A percentile compares a stretch with the other conserved stretches of the same genome.
Conservation (phyloP, 257 asterid genomes). For the Solanum lycopersicoides region DNA sequence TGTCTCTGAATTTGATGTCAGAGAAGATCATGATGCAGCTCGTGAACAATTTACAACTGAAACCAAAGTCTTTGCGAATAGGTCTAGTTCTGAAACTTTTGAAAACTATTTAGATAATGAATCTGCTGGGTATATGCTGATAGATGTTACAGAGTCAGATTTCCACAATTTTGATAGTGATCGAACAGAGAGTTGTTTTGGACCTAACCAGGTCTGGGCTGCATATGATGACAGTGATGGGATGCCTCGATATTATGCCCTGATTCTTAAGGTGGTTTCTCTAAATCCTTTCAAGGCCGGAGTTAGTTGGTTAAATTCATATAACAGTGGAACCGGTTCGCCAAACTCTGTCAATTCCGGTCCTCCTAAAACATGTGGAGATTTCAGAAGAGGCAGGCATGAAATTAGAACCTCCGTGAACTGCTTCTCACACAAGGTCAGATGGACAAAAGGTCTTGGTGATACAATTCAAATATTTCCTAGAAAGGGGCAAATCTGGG, state of each 20-base stretch:
- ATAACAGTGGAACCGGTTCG: slow-evolving; percentile 18
- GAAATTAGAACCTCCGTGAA: slow-evolving; percentile 26
- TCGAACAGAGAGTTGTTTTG: slow-evolving; percentile 35
- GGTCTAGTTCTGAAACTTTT: not conserved
- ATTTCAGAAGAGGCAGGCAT: slow-evolving; percentile 31
- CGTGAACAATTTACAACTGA: slow-evolving; percentile 14
- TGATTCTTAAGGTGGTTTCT: slow-evolving; percentile 50
- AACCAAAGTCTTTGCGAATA: slow-evolving; percentile 3
- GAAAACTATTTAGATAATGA: not conserved
- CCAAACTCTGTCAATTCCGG: slow-evolving; percentile 35
- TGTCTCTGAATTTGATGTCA: slow-evolving; percentile 3
- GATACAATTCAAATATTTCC: slow-evolving; percentile 47
- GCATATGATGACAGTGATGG: slow-evolving; percentile 62
- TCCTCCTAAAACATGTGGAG: slow-evolving; percentile 42
- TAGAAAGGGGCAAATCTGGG: slow-evolving; percentile 62
- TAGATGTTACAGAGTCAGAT: slow-evolving; percentile 40
- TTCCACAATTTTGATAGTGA: slow-evolving; percentile 45
- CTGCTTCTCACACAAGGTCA: slow-evolving; percentile 54
- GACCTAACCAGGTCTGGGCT: slow-evolving; percentile 63
- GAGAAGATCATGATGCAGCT: slow-evolving; percentile 8
- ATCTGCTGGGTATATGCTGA: slow-evolving; percentile 14
- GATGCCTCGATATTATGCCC: slow-evolving; percentile 63
- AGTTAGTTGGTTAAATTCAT: slow-evolving; percentile 47
- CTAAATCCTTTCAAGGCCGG: slow-evolving; percentile 42
- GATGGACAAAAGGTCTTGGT: slow-evolving; percentile 24